Base-by-base conservation (phyloP, 208 protist species). In the Vickermania spadyakhi region DNA sequence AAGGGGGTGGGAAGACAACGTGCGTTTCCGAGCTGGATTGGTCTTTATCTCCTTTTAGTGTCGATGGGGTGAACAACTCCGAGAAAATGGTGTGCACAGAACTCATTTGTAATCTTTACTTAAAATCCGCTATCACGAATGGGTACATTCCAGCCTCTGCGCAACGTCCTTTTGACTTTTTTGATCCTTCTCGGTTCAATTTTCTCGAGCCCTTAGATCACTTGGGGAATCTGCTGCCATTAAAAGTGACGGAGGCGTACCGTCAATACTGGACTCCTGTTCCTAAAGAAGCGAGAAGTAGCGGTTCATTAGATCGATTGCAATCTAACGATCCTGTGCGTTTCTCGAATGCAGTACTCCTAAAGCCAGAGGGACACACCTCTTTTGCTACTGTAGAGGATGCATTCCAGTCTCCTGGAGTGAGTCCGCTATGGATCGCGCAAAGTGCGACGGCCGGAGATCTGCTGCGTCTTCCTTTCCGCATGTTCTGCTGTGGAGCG, bases 141-240 rank as follows among this genome's bases (percentile, higher is more conserved):
- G 81, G 74, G 13, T 94, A 80, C 56, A 64, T 77, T n/a, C 86
- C 86, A 0, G 77, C 83, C 14, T 91, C 86, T 28, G 85, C 84
- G 21, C 77, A 83, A 55, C 71, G 83, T 3, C 81, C 86, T 3
- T 90, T 94, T 61, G 86, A 94, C 59, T 75, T 91, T 28, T 63
- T 93, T 0, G 75, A 89, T 42, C 67, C 85, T 63, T 60, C 61
- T 18, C 74, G 86, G 21, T 79, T 93, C 55, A 90, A 89, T 71
- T 93, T 90, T 55, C 28, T 73, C 11, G 55, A 49, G 2, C 28
- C 52, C 1, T 2, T 26, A 13, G 68, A 42, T 14, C 68, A 61
- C 29, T 65, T 88, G 23, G 72, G 78, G 2, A 59, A 71, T 3
- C 23, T 86, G 18, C 22, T 66, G 7, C 62, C 68, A 26, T 57